Evolutionary conservation across 257 asterid genomes (phyloP).

Genomic region (Agastache rugosa): DNA sequence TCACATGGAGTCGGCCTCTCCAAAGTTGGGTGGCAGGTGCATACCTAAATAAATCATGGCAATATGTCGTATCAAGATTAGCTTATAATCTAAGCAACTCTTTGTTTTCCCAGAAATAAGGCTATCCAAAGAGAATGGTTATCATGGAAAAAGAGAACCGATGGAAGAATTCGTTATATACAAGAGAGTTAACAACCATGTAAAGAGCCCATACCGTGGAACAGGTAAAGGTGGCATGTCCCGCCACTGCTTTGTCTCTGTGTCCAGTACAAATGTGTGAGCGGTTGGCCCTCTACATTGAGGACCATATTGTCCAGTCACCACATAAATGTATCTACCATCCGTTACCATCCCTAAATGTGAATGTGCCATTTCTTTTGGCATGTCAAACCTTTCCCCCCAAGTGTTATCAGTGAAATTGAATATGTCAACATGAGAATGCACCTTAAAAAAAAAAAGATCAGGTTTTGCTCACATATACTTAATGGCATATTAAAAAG

Average conservation of each 20-base stretch:
- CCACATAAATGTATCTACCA: constrained; percentile 86
- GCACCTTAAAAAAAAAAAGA: constrained; percentile 60
- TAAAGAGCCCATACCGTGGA: constrained; percentile 61
- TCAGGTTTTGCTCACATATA: constrained; percentile 10
- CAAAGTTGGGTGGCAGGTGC: constrained; percentile 97
- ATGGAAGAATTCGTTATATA: constrained; percentile 22
- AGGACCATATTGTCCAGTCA: constrained; percentile 94
- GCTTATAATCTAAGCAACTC: background rate
- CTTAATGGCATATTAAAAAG: background rate
- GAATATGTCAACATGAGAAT: constrained; percentile 91
- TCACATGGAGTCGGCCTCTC: constrained; percentile 94
- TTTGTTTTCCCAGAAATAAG: background rate
- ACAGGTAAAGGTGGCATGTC: constrained; percentile 79
- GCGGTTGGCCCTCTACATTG: constrained; percentile 97
- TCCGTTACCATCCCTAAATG: constrained; percentile 97
- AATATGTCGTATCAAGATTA: constrained; percentile 18
- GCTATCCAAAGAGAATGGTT: constrained; percentile 7
- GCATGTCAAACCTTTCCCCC: constrained; percentile 95
- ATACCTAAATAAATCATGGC: constrained; percentile 60
- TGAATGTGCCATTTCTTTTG: constrained; percentile 98
- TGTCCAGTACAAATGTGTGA: constrained; percentile 75
- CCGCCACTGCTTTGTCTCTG: constrained; percentile 73
- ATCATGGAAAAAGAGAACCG: constrained; percentile 12
- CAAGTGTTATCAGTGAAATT: constrained; percentile 87
- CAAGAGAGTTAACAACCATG: constrained; percentile 17